Conservation (phyloP, 306 rosid species). For the Malus domestica region ASM211411v1 NC_041805.1:2037001-2037500, state of each 20-base stretch:
- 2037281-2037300: background rate
- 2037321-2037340: no score
- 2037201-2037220: background rate
- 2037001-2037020: background rate
- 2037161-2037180: background rate
- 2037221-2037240: background rate
- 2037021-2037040: background rate
- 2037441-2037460: no score
- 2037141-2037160: background rate
- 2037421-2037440: no score
- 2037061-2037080: background rate
- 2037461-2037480: no score
- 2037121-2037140: background rate
- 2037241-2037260: background rate
- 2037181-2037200: background rate
- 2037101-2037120: background rate
- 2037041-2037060: background rate
- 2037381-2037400: no score
- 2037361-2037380: no score
- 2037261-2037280: no score
- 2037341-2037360: no score
- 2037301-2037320: no score
- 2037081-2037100: background rate
- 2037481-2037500: no score
- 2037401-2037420: no score